A percentile compares a stretch with the other conserved stretches of the same genome.
Evolutionary conservation across 805 yeast genomes (phyloP).

Genomic region (Myxozyma mucilagina): DNA sequence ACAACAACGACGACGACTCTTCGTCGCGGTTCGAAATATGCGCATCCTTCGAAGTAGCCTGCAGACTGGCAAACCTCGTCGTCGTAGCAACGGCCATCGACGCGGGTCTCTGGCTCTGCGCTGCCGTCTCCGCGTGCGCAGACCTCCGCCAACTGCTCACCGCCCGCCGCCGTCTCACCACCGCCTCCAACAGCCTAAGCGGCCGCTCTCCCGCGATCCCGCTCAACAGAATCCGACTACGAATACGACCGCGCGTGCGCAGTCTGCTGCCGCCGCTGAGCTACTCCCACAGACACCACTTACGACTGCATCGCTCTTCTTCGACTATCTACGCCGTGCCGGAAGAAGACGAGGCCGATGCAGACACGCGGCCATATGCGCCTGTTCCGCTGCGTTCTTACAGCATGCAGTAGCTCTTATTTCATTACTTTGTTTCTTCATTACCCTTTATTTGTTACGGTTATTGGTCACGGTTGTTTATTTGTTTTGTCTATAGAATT

Average conservation of each 20-base stretch:
- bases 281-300: constrained; percentile 16
- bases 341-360: not conserved
- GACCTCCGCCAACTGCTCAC: no score
- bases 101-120: constrained; percentile 1
- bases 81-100: constrained; percentile 23
- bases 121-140: not conserved
- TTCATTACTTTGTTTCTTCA: not conserved
- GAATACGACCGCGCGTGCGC: not conserved
- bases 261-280: not conserved
- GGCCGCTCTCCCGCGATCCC: not conserved
- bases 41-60: constrained; percentile 12
- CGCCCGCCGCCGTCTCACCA: no score
- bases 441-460: not conserved
- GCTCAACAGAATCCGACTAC: not conserved
- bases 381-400: constrained; percentile 3
- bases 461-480: not conserved
- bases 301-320: not conserved
- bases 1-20: no score
- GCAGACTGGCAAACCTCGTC: constrained; percentile 20
- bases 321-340: constrained; percentile 4
- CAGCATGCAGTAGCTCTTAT: not conserved
- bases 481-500: not conserved
- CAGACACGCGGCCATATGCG: not conserved
- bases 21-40: constrained; percentile 14
- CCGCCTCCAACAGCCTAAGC: no score